Conservation (phyloP, 768 basidiomycete genomes). For the Hericium erinaceus region DNA sequence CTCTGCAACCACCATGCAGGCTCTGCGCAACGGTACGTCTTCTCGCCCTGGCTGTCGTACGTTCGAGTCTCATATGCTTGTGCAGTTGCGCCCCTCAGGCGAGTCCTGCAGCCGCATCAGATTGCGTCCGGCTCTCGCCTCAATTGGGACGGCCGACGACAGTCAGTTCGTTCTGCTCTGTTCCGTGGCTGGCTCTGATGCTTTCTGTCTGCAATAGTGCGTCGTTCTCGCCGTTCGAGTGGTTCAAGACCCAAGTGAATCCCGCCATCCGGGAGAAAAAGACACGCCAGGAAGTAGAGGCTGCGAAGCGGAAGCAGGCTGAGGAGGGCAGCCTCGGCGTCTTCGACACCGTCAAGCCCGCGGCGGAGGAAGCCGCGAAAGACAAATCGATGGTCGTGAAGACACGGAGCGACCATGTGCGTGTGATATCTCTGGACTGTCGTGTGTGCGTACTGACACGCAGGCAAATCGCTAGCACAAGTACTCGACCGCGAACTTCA, state of each 20-base stretch:
- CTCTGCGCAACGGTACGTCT: slow-evolving; percentile 4
- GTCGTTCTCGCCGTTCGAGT: slow-evolving; percentile 12
- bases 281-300: slow-evolving; percentile 9
- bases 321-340: slow-evolving; percentile 38
- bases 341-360: slow-evolving; percentile 29
- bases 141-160: slow-evolving; percentile 8
- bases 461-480: slow-evolving; percentile 52
- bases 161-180: neutral
- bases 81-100: neutral
- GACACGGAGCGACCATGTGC: slow-evolving; percentile 10
- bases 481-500: slow-evolving; percentile 88
- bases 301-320: slow-evolving; percentile 33
- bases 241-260: slow-evolving; percentile 9
- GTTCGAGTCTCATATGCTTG: neutral
- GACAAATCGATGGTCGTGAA: neutral
- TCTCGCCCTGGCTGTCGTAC: neutral
- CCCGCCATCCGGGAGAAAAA: slow-evolving; percentile 8
- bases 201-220: slow-evolving; percentile 4
- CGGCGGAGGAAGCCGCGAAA: neutral
- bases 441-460: neutral
- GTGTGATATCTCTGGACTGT: neutral
- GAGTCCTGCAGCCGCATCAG: neutral
- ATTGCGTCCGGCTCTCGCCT: slow-evolving; percentile 1
- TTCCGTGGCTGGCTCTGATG: neutral
- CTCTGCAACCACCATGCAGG: neutral